Evolutionary conservation across 768 basidiomycete genomes (phyloP).

Genomic region (Calocera viscosa): DNA sequence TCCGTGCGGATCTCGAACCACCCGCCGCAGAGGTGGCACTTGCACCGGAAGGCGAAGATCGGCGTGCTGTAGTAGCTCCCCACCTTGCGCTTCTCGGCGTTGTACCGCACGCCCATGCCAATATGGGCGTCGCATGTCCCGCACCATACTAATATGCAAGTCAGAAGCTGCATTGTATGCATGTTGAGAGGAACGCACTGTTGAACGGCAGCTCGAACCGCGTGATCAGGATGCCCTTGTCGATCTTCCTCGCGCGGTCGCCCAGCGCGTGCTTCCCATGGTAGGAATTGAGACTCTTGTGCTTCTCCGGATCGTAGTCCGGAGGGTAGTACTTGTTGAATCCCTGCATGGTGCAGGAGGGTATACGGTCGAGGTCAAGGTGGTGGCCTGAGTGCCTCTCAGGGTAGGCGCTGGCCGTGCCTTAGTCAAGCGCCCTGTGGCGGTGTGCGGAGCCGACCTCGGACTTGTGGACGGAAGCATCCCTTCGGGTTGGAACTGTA

Average conservation of each 20-base stretch:
- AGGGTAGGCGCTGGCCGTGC: not conserved
- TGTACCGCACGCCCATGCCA: conserved; percentile 99
- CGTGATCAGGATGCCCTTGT: conserved; percentile 89
- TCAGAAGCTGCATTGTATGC: too few relatives aligned
- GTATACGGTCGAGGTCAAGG: not conserved
- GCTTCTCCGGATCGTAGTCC: conserved; percentile 57
- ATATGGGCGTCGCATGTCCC: conserved; percentile 92
- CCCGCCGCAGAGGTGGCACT: conserved; percentile 90
- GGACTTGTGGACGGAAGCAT: not conserved
- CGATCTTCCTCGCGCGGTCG: conserved; percentile 85
- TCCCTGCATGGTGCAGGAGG: conserved; percentile 32
- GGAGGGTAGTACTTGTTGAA: conserved; percentile 75
- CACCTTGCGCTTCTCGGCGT: conserved; percentile 96
- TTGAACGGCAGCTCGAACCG: conserved; percentile 95
- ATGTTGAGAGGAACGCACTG: conserved; percentile 45
- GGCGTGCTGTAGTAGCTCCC: conserved; percentile 91
- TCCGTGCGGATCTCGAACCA: conserved; percentile 99
- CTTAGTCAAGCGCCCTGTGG: not conserved
- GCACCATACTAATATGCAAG: conserved; percentile 24
- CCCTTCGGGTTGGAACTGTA: conserved; percentile 4
- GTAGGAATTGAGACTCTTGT: conserved; percentile 59
- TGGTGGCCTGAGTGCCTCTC: not conserved
- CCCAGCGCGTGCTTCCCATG: conserved; percentile 82
- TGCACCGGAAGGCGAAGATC: conserved; percentile 90
- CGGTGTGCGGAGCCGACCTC: not conserved